These are phyloP conservation scores for Eragrostis curvula DNA, from an alignment of 176 grass and related monocot species.

Conservation along the genomic window DNA sequence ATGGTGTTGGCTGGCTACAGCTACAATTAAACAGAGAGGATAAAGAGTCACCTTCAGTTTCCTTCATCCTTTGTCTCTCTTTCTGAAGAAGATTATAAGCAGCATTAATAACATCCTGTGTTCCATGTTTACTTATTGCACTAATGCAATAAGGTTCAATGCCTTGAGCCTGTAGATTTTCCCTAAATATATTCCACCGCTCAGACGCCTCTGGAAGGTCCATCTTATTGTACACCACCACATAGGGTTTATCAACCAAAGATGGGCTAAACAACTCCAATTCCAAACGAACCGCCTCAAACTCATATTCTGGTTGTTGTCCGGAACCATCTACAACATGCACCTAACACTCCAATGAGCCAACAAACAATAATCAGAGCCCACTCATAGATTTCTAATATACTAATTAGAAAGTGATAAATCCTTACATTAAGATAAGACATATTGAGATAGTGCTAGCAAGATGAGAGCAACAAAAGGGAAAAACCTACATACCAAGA, in stretches of 20 bases:
- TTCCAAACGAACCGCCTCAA: slow-evolving; percentile 92
- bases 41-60: slow-evolving; percentile 61
- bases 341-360: slow-evolving; percentile 58
- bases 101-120: slow-evolving; percentile 63
- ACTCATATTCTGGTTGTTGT: slow-evolving; percentile 91
- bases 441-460: background rate
- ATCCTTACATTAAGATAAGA: background rate
- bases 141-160: slow-evolving; percentile 77
- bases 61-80: slow-evolving; percentile 73
- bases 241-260: slow-evolving; percentile 86
- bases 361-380: background rate
- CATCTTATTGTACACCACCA: slow-evolving; percentile 95
- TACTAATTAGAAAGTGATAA: background rate
- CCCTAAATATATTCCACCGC: slow-evolving; percentile 68
- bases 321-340: slow-evolving; percentile 95
- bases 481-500: slow-evolving; percentile 58
- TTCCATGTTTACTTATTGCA: slow-evolving; percentile 82
- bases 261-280: slow-evolving; percentile 92
- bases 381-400: background rate
- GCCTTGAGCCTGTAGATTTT: slow-evolving; percentile 60
- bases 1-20: background rate
- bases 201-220: slow-evolving; percentile 91
- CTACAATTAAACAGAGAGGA: slow-evolving; percentile 18
- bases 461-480: background rate
- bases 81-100: slow-evolving; percentile 79